Conservation (phyloP, 495 filamentous ascomycete genomes). For the Neurospora sublineolata region DNA sequence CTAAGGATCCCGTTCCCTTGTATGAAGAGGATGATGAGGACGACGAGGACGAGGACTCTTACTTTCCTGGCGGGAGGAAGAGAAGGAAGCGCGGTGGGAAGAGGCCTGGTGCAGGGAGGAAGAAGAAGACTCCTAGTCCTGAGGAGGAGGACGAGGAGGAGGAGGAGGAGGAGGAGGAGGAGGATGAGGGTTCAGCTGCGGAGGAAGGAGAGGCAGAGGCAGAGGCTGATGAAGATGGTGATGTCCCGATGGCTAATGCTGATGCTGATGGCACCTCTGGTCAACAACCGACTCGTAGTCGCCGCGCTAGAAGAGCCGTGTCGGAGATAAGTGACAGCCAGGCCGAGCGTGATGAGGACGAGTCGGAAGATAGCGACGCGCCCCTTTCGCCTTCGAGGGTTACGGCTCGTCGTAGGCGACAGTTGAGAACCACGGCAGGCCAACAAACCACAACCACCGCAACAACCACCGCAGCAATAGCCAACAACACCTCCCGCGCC, state of each 20-base stretch:
- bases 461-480: not conserved
- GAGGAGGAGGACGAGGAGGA: not conserved
- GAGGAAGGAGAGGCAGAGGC: not conserved
- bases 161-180: not conserved
- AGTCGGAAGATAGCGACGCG: slow-evolving; percentile 5
- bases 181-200: not conserved
- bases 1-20: not conserved
- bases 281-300: not conserved
- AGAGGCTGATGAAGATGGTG: not conserved
- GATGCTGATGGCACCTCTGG: not conserved
- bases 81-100: slow-evolving; percentile 20
- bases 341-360: slow-evolving; percentile 2
- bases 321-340: slow-evolving; percentile 15
- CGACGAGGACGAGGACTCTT: slow-evolving; percentile 11
- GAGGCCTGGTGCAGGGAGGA: slow-evolving; percentile 20
- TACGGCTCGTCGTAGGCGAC: not conserved
- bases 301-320: not conserved
- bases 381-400: not conserved
- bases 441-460: not conserved
- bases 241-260: not conserved
- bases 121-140: slow-evolving; percentile 5
- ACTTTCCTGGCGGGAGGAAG: not conserved
- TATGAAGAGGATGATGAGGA: slow-evolving; percentile 11
- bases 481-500: not conserved
- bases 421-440: not conserved